Evolutionary conservation across 768 basidiomycete genomes (phyloP), one percentile per base, ranked within the genome.

Genomic region (Lactarius evosmus): DNA sequence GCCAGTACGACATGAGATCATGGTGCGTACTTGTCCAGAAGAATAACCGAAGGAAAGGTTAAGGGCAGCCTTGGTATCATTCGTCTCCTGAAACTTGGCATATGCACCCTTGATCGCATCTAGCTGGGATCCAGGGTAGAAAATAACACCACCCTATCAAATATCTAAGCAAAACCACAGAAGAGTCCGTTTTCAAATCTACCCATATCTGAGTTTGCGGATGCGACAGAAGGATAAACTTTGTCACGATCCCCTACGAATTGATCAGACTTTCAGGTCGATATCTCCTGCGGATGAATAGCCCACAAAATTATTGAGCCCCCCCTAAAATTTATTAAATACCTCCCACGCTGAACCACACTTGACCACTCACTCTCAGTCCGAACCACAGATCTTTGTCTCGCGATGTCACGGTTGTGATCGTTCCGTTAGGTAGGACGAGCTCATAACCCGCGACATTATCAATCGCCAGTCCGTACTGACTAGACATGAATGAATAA

Each of bases 381-480:
- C 29, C 60, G 49, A 61, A 61, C 52, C 52, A 61, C 29, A 61
- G 38, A 38, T 61, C 60, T 3, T 22, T 3, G 40, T 61, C 29
- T 1, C 25, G 27, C 22, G 32, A 22, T 19, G 63, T 65, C n/a
- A 59, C 51, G 2, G 34, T 59, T 19, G 19, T 54, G 32, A 60
- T 50, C 1, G 53, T 56, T 9, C 76, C 76, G 52, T 68, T 67
- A 3, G 75, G 74, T 2, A 71, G 58, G 11, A 75, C 74, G 17
- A 75, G 56, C 60, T 72, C 51, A 12, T 66, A 69, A 17, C 55
- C 67, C 17, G 60, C 61, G 34, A 78, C 50, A 54, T 76, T 76
- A 62, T 78, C 77, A 44, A 76, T 69, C 6, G 71, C 72, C 25
- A 77, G 59, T 16, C 77, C 76, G 56, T 70, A 70, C 55, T 72